These are phyloP conservation scores for Melampsora medusae DNA, from an alignment of 1,284 basidiomycete genomes.

Conservation along the genomic window DNA sequence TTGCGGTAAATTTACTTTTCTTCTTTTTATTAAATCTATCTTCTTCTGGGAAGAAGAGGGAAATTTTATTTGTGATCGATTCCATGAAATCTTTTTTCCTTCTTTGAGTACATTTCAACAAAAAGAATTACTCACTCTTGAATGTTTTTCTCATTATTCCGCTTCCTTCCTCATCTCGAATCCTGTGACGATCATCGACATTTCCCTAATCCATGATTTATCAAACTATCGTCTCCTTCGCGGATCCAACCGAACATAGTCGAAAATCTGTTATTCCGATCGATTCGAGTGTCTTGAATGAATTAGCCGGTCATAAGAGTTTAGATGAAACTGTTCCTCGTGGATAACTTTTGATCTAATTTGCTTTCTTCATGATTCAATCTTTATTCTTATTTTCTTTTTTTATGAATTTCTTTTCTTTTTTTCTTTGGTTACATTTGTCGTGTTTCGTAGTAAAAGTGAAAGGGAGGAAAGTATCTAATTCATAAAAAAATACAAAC, in stretches of 20 bases:
- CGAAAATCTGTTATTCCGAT: conserved; percentile 56
- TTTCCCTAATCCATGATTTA: conserved; percentile 11
- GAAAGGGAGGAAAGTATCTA: background rate
- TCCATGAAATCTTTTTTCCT: background rate
- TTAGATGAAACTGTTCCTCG: conserved; percentile 46
- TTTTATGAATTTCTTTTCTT: conserved; percentile 8
- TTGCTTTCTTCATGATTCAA: background rate
- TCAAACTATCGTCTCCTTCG: conserved; percentile 1
- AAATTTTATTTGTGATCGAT: background rate
- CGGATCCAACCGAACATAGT: conserved; percentile 39
- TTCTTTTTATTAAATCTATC: background rate
- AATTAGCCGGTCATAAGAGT: conserved; percentile 54
- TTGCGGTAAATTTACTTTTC: conserved; percentile 29
- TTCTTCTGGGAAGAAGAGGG: background rate
- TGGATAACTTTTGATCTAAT: background rate
- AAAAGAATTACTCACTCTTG: conserved; percentile 12
- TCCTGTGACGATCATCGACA: background rate
- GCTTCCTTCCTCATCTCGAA: conserved; percentile 19
- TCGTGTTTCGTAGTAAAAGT: background rate
- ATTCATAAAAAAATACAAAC: background rate
- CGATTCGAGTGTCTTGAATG: conserved; percentile 55
- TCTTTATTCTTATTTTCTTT: background rate
- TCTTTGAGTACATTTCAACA: conserved; percentile 6
- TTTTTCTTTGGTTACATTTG: conserved; percentile 5
- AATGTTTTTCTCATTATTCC: conserved; percentile 1